Base-by-base conservation (phyloP, 441 rosid species). In the Euphorbia celastroides region DNA sequence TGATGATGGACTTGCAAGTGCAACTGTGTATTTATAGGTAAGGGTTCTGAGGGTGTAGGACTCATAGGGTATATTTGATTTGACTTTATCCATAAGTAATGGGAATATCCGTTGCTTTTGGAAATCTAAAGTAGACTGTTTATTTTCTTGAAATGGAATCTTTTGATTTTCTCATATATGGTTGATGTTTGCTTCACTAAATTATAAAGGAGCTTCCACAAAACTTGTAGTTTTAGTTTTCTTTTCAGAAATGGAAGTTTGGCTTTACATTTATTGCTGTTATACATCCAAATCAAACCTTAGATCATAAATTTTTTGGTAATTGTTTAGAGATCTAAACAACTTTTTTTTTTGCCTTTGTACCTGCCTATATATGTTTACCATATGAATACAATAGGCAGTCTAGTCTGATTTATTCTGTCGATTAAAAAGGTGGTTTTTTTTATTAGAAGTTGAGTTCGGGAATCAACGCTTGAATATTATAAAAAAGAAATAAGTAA, bases 151-250 rank as follows among this genome's bases (percentile, higher is more conserved):
- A 52, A 22, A 52, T 57, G 5, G 5, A 48, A 5, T 51, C 26
- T 51, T 51, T 44, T 44, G 50, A 14, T 10, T 14, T 44, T 14
- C 1, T 44, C 5, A 12, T 2, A 13, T 44, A 19, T 51, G 10
- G 19, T 26, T 38, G 54, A n/a, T 74, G 46, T 65, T 76, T 57
- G 71, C 79, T 76, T 78, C 36, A 54, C 19, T 57, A 65, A 31
- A 65, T 57, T 9, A 30, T 7, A 76, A 73, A 64, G 41, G 17
- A 38, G 51, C 25, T 50, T 11, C 26, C 22, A 19, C 26, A n/a
- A 2, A 66, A 70, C 62, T 63, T 56, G 48, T 54, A 42, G 7
- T 51, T 51, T 48, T 4, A 8, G 52, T 48, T 17, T 1, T 3
- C 19, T 48, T 48, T n/a, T 17, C 20, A n/a, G 1, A 48, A 48